Evolutionary conservation across 257 asterid genomes (phyloP), one percentile per base, ranked within the genome.

Genomic region (Eucommia ulmoides): DNA sequence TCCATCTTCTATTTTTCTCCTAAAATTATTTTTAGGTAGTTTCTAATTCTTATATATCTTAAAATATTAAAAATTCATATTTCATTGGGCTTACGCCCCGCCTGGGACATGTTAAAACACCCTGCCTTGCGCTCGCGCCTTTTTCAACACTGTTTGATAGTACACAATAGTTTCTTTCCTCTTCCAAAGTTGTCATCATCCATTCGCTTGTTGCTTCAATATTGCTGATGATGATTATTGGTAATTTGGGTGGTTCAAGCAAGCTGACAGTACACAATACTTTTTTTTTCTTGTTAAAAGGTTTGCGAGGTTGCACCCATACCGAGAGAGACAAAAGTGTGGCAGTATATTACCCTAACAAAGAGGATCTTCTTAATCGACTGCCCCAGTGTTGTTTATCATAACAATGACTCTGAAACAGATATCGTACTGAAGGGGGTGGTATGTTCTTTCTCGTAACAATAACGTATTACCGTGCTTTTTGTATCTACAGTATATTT

Each of bases 281-380:
- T n/a, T 45, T 55, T 20, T 8, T 55, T 45, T 24, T 19, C 49
- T 54, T 20, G 24, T 41, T 33, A 25, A 52, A 58, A 87, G 93
- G 94, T 83, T 20, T 89, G 98, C 77, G 86, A 86, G 76, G 96
- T 83, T 56, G 98, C 98, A 33, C 96, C 98, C 26, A 86, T 91
- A 33, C 98, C 96, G 1, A 94, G 96, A 61, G 98, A 91, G 67
- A 91, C 98, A 22, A 91, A 86, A 81, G 96, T 86, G 55, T 91
- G 98, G 98, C 98, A 86, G 59, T 91, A 91, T 62, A 91, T 91
- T 21, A 86, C 93, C 35, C 88, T 91, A 22, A 83, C 98, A 41
- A 86, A 91, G 70, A 74, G 59, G 75, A 91, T 91, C 54, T 83
- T 83, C 78, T 71, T 91, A 65, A 86, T 86, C 53, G 96, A 91